Conservation (phyloP, 2,329 filamentous ascomycete species). For the Colletotrichum noveboracense region DNA sequence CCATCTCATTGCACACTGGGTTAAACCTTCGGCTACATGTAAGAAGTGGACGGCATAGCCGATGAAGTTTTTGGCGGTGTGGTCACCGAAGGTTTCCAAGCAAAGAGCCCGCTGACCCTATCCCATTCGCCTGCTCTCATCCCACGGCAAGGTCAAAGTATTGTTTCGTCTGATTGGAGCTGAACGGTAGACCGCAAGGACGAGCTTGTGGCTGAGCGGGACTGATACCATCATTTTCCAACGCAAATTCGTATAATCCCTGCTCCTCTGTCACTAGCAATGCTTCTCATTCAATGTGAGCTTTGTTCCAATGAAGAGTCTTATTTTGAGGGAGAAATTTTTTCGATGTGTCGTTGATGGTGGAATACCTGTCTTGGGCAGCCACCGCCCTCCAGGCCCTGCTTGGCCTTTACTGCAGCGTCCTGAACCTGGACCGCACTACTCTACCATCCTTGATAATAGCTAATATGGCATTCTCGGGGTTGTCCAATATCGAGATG, state of each 20-base stretch:
- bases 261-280: neutral
- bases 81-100: neutral
- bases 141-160: neutral
- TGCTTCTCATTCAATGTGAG: neutral
- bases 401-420: neutral
- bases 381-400: neutral
- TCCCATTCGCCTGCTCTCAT: neutral
- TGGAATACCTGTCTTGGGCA: neutral
- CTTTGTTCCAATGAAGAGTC: too few relatives aligned
- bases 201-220: neutral
- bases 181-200: neutral
- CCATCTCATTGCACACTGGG: neutral
- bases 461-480: neutral
- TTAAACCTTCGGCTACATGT: neutral
- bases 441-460: neutral
- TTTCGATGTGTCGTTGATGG: neutral
- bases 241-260: neutral
- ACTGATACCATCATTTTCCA: neutral
- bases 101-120: neutral
- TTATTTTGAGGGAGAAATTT: neutral
- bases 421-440: neutral
- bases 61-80: neutral
- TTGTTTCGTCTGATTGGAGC: neutral
- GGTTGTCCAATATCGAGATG: constrained; percentile 50
- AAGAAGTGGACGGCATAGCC: neutral